These are phyloP conservation scores for Brassica nigra DNA, from an alignment of 345 rosid genomes.

Conservation along the genomic window DNA sequence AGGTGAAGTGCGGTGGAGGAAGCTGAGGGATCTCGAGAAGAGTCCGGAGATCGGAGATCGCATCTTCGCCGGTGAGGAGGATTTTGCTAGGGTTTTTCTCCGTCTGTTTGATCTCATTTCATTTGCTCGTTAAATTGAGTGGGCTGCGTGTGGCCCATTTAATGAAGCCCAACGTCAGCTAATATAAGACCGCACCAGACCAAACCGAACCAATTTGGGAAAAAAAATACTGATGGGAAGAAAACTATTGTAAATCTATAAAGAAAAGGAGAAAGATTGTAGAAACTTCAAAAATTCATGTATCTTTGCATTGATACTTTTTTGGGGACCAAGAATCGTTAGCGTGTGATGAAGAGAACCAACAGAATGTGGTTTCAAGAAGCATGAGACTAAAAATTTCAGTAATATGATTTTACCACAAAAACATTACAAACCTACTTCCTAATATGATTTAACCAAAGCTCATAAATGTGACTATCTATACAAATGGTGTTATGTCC, in stretches of 20 bases:
- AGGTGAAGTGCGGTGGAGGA: slow-evolving; percentile 17
- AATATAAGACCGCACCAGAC: not conserved
- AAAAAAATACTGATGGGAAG: not conserved
- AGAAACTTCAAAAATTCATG: not conserved
- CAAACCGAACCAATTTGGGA: slow-evolving; percentile 5
- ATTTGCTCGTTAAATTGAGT: not conserved
- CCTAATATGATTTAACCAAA: not conserved
- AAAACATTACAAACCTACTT: not conserved
- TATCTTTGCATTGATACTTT: not conserved
- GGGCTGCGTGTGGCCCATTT: slow-evolving; percentile 23
- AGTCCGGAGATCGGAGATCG: slow-evolving; percentile 35
- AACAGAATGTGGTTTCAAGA: not conserved
- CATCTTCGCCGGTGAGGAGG: slow-evolving; percentile 40
- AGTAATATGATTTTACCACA: not conserved
- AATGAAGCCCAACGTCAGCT: not conserved
- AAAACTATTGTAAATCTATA: not conserved
- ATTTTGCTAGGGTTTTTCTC: slow-evolving; percentile 29
- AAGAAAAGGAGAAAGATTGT: not conserved
- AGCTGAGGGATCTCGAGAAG: slow-evolving; percentile 18
- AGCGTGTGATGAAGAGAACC: not conserved
- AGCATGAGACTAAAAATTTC: not conserved
- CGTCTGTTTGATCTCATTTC: slow-evolving; percentile 17
- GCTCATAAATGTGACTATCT: not conserved
- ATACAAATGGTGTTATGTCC: not conserved
- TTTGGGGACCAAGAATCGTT: not conserved